Evolutionary conservation across 1,284 basidiomycete genomes (phyloP), one percentile per base, ranked within the genome.

Genomic region (Paramarasmius palmivorus): DNA sequence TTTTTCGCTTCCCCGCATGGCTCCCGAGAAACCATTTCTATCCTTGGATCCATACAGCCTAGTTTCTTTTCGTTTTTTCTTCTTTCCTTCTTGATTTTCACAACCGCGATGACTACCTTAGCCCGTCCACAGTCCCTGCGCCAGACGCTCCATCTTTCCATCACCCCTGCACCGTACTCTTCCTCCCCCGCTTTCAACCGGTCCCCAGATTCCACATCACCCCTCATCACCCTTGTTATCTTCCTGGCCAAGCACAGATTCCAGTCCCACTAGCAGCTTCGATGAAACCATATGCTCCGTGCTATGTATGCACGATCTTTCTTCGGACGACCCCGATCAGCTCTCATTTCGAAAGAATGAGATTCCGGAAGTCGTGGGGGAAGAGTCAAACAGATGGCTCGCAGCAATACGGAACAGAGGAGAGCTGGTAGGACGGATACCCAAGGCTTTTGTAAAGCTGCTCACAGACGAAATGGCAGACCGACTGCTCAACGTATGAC

Each of bases 301-400:
- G 22, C 65, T 86, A 12, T 88, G 86, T 66, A 71, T 86, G 62
- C 78, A 84, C 62, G 84, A 90, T 68, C 90, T 86, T 60, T 63
- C 73, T 19, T 78, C 85, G 2, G 70, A 75, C 17, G 89, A 90
- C 58, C 68, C 74, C 10, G 78, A 77, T 61, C 83, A 86, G 55
- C 74, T 90, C 15, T 70, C 79, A 1, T 89, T 90, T 66, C 67
- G 67, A 37, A 79, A 80, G 68, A 80, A 82, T 57, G 88, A 90
- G 58, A 77, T 90, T 10, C 68, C 91, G 26, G 77, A 81, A 26
- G 73, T 91, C 47, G 73, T 90, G 38, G 82, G 82, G 66, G 74
- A 78, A 64, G 86, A 90, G 65, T 74, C 77, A n/a, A 80, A 82
- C 3, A 88, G 89, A 6, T 90, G 88, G 88, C 90, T 87, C 86